A percentile compares a stretch with the other conserved stretches of the same genome.
phyloP scores from a whole-genome alignment of 2,329 filamentous ascomycete genomes.

The Exophiala alcalophila region DNA sequence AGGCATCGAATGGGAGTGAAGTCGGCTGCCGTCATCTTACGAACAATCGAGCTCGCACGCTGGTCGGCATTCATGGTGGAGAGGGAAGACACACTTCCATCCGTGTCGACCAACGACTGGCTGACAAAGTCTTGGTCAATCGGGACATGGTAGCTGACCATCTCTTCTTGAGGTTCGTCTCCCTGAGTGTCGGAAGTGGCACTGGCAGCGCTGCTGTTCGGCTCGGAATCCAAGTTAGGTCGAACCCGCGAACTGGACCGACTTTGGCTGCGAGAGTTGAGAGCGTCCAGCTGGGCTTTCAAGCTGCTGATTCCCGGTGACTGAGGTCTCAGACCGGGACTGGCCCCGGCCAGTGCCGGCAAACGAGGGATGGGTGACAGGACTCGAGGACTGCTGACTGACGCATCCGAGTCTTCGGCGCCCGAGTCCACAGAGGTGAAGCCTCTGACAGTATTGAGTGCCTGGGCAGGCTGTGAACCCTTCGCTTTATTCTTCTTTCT shows the following conservation, averaged over 20 bases:
- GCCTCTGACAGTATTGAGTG: conserved; percentile 42
- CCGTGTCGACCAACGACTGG: conserved; percentile 46
- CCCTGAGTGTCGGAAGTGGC: conserved; percentile 60
- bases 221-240: conserved; percentile 45
- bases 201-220: conserved; percentile 56
- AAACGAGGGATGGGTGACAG: conserved; percentile 34
- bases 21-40: conserved; percentile 89
- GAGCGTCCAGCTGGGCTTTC: conserved; percentile 74
- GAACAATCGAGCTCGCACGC: conserved; percentile 43
- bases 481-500: conserved; percentile 42
- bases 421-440: conserved; percentile 45
- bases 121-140: conserved; percentile 84
- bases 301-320: conserved; percentile 76
- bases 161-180: conserved; percentile 67
- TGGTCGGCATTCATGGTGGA: conserved; percentile 53
- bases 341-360: conserved; percentile 35
- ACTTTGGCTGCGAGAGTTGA: conserved; percentile 62
- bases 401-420: conserved; percentile 48
- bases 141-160: conserved; percentile 79
- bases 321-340: conserved; percentile 50
- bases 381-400: conserved; percentile 36
- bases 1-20: conserved; percentile 89
- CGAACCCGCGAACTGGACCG: conserved; percentile 57
- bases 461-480: conserved; percentile 30
- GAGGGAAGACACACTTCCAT: conserved; percentile 50